phyloP scores from a whole-genome alignment of 2,329 filamentous ascomycete genomes.

The Pseudopithomyces maydicus region DNA sequence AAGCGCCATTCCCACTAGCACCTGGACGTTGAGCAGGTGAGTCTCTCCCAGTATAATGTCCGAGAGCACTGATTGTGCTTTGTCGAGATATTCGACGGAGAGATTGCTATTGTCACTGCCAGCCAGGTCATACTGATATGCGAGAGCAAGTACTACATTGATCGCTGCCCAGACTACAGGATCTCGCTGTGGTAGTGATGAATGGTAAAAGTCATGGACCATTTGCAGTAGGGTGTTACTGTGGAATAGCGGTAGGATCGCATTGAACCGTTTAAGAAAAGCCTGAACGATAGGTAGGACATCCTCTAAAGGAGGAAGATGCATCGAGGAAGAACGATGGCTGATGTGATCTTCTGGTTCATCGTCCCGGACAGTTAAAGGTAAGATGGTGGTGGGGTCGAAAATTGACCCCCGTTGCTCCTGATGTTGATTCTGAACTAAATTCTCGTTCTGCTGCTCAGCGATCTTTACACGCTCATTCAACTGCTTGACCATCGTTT shows the following conservation, averaged over 20 bases:
- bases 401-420: slow-evolving; percentile 4
- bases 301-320: slow-evolving; percentile 23
- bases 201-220: slow-evolving; percentile 23
- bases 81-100: slow-evolving; percentile 27
- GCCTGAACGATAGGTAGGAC: slow-evolving; percentile 23
- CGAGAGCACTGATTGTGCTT: slow-evolving; percentile 33
- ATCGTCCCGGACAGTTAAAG: slow-evolving; percentile 1
- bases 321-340: slow-evolving; percentile 14
- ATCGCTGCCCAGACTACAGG: slow-evolving; percentile 36
- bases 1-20: slow-evolving; percentile 36
- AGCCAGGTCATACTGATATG: slow-evolving; percentile 19
- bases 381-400: slow-evolving; percentile 5
- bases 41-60: slow-evolving; percentile 27
- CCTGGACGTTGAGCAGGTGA: slow-evolving; percentile 36
- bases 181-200: slow-evolving; percentile 20
- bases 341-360: slow-evolving; percentile 3
- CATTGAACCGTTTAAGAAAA: slow-evolving; percentile 24
- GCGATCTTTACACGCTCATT: slow-evolving; percentile 14
- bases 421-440: slow-evolving; percentile 11
- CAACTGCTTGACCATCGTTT: slow-evolving; percentile 15
- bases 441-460: slow-evolving; percentile 10
- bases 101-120: slow-evolving; percentile 9
- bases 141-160: slow-evolving; percentile 35
- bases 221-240: slow-evolving; percentile 20
- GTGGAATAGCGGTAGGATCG: slow-evolving; percentile 29